These are phyloP conservation scores for Mrakia gelida DNA, from an alignment of 768 basidiomycete species.

Conservation along the genomic window DNA sequence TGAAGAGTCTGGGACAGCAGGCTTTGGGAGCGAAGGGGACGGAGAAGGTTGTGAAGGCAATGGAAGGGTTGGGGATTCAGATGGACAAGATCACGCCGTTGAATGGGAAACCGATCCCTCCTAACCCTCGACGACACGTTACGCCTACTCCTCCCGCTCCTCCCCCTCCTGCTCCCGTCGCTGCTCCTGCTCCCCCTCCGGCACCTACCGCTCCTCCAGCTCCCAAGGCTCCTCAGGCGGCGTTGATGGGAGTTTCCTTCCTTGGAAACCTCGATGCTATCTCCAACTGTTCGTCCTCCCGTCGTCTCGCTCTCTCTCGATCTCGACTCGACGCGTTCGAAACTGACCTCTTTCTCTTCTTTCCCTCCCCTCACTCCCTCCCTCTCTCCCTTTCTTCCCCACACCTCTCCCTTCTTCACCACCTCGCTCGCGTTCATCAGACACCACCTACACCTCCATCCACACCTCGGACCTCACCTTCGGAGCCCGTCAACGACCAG, in stretches of 20 bases:
- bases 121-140: slow-evolving; percentile 3
- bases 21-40: slow-evolving; percentile 31
- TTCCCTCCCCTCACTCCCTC: not conserved
- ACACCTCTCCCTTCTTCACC: not conserved
- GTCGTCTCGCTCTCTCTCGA: too few relatives aligned
- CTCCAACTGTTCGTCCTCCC: slow-evolving; percentile 25
- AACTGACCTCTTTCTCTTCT: not conserved
- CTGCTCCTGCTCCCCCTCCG: not conserved
- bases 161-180: not conserved
- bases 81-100: slow-evolving; percentile 9
- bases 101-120: not conserved
- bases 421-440: too few relatives aligned
- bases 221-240: slow-evolving; percentile 46
- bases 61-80: slow-evolving; percentile 1
- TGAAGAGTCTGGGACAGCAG: not conserved
- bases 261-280: slow-evolving; percentile 51
- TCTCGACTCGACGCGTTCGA: too few relatives aligned
- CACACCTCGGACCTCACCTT: slow-evolving; percentile 64
- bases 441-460: slow-evolving; percentile 43
- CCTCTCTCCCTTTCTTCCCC: not conserved
- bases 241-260: slow-evolving; percentile 72
- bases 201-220: not conserved
- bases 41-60: slow-evolving; percentile 13
- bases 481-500: slow-evolving; percentile 71
- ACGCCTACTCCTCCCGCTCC: not conserved